phyloP scores from a whole-genome alignment of 805 yeast species.

The Nakazawaea peltata region DNA sequence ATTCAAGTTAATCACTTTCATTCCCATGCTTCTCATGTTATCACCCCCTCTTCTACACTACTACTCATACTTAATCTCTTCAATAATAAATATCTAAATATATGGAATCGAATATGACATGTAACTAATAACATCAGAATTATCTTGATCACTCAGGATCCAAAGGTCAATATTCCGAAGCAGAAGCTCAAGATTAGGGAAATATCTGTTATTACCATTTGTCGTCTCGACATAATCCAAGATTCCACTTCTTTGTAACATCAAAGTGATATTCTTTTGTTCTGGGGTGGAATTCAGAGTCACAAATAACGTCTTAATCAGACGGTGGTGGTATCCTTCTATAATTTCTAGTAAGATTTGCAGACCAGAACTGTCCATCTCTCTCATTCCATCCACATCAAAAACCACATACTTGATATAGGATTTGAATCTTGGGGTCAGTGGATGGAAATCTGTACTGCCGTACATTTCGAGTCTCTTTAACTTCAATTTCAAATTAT shows the following conservation, averaged over 20 bases:
- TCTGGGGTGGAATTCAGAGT: constrained; percentile 19
- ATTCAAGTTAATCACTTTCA: too few species aligned
- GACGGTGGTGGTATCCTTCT: constrained; percentile 41
- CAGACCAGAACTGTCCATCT: constrained; percentile 73
- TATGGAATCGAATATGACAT: background rate
- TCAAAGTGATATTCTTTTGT: constrained; percentile 15
- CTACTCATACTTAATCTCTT: too few species aligned
- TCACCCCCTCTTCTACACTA: too few species aligned
- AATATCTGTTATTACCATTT: too few species aligned
- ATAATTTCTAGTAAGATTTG: constrained; percentile 63
- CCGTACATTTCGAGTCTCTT: constrained; percentile 72
- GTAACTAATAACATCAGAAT: constrained; percentile 1
- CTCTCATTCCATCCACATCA: constrained; percentile 77
- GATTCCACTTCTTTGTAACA: constrained; percentile 15
- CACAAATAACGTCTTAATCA: constrained; percentile 45
- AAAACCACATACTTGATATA: constrained; percentile 54
- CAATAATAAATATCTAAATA: too few species aligned
- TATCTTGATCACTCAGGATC: constrained; percentile 1
- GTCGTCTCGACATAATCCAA: background rate
- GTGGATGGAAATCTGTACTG: constrained; percentile 68
- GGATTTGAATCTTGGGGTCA: constrained; percentile 44
- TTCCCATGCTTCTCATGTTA: too few species aligned
- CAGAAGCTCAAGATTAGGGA: too few species aligned
- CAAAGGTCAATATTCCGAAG: too few species aligned
- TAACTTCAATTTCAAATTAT: constrained; percentile 62